phyloP scores from a whole-genome alignment of 352 stramenopile genomes.

The Aphanomyces euteiches region DNA sequence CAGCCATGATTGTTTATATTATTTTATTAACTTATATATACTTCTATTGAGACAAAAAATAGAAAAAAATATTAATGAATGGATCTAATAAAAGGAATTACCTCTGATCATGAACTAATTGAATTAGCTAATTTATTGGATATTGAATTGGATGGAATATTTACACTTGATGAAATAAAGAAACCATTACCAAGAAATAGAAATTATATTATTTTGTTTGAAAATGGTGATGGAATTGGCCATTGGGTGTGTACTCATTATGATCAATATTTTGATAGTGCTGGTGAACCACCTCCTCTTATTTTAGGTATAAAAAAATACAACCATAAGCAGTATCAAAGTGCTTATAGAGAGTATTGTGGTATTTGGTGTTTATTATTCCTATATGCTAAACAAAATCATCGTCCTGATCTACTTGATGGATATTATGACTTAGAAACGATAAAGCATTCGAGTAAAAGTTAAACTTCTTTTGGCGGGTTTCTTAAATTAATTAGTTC shows the following conservation, averaged over 20 bases:
- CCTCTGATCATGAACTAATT: not conserved
- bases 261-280: not conserved
- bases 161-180: conserved; percentile 1
- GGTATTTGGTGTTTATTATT: conserved; percentile 4
- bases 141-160: conserved; percentile 8
- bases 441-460: not conserved
- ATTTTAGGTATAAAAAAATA: not conserved
- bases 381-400: not conserved
- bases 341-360: too few species aligned
- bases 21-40: too few species aligned
- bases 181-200: not conserved
- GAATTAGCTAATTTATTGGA: not conserved
- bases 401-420: not conserved
- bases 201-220: not conserved
- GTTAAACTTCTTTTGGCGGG: not conserved
- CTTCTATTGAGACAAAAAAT: too few species aligned
- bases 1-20: too few species aligned
- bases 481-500: too few species aligned
- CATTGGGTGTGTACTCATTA: not conserved
- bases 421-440: conserved; percentile 5
- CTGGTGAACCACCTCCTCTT: not conserved
- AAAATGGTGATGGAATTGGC: not conserved
- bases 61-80: not conserved
- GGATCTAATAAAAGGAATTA: conserved; percentile 6
- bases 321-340: not conserved